Evolutionary conservation across 2,329 filamentous ascomycete species (phyloP).

Genomic region (Penicillium palitans): DNA sequence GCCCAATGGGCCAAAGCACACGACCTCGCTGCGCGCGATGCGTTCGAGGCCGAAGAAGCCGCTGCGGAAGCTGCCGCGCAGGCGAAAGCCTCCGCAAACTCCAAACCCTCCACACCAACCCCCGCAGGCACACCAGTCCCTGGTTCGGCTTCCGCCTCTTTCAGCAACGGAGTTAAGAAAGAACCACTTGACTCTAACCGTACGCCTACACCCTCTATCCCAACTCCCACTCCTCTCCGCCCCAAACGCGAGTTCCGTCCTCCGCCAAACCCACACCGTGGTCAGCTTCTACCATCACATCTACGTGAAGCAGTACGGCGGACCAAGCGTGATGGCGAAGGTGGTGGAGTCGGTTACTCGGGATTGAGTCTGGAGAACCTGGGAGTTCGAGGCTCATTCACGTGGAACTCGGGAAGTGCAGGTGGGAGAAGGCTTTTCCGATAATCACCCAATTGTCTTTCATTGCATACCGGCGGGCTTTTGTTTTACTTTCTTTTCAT

Average conservation of each 20-base stretch:
- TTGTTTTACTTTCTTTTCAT: constrained; percentile 2
- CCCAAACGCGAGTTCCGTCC: constrained; percentile 36
- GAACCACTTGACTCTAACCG: constrained; percentile 25
- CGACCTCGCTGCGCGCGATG: constrained; percentile 54
- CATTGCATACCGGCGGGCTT: constrained; percentile 1
- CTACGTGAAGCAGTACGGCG: constrained; percentile 52
- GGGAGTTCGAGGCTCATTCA: constrained; percentile 45
- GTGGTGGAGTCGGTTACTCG: constrained; percentile 50
- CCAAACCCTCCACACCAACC: constrained; percentile 19
- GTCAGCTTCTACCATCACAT: constrained; percentile 51
- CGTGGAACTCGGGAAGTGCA: constrained; percentile 44
- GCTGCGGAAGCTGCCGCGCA: constrained; percentile 49
- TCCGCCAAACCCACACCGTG: constrained; percentile 49
- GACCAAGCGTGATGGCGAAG: constrained; percentile 51
- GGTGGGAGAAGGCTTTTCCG: constrained; percentile 48
- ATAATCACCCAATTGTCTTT: constrained; percentile 23
- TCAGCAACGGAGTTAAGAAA: constrained; percentile 27
- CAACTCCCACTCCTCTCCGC: constrained; percentile 18
- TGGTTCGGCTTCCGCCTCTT: neutral
- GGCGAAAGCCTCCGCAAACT: constrained; percentile 25
- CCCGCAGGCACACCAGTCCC: constrained; percentile 16
- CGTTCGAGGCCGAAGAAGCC: constrained; percentile 59
- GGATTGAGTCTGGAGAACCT: constrained; percentile 49
- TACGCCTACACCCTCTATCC: constrained; percentile 13
- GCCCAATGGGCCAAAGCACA: constrained; percentile 51